A percentile compares a stretch with the other conserved stretches of the same genome.
These are phyloP conservation scores for Wallacemonas rigidus DNA, from an alignment of 208 protist genomes.

Conservation along the genomic window DNA sequence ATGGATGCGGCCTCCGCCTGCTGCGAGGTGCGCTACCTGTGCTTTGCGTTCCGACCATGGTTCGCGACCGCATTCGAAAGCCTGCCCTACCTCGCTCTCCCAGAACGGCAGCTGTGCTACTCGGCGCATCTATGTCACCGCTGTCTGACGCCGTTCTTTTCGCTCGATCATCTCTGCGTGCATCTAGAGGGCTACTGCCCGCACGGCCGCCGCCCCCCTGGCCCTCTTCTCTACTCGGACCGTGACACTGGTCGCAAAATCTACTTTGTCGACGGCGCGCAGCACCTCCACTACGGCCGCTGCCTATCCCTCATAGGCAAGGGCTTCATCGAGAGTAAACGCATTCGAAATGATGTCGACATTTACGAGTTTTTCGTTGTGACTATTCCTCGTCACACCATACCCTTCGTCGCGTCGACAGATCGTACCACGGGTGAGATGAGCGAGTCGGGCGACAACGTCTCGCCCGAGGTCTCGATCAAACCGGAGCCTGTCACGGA, in stretches of 20 bases:
- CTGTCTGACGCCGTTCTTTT: slow-evolving; percentile 68
- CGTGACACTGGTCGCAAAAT: slow-evolving; percentile 31
- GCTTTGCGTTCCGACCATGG: slow-evolving; percentile 69
- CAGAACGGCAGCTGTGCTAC: slow-evolving; percentile 65
- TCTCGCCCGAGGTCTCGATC: too few relatives aligned
- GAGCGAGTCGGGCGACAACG: too few relatives aligned
- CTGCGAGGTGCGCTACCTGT: slow-evolving; percentile 69
- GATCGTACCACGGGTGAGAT: background rate
- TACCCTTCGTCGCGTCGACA: slow-evolving; percentile 36
- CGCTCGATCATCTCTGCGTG: slow-evolving; percentile 35
- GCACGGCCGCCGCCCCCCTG: slow-evolving; percentile 37
- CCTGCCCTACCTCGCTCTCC: slow-evolving; percentile 51
- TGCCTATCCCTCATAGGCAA: slow-evolving; percentile 65
- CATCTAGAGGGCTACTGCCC: slow-evolving; percentile 63
- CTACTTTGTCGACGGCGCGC: slow-evolving; percentile 64
- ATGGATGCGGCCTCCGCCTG: slow-evolving; percentile 60
- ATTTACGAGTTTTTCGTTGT: slow-evolving; percentile 78
- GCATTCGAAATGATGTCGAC: slow-evolving; percentile 71
- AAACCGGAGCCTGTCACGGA: too few relatives aligned
- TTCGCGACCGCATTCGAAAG: slow-evolving; percentile 52
- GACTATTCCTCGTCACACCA: slow-evolving; percentile 42
- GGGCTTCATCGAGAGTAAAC: slow-evolving; percentile 73
- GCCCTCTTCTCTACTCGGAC: slow-evolving; percentile 57
- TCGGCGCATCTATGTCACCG: slow-evolving; percentile 72
- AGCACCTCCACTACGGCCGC: slow-evolving; percentile 64